phyloP scores from a whole-genome alignment of 768 basidiomycete species.

The Leccinum subgranulosum region DNA sequence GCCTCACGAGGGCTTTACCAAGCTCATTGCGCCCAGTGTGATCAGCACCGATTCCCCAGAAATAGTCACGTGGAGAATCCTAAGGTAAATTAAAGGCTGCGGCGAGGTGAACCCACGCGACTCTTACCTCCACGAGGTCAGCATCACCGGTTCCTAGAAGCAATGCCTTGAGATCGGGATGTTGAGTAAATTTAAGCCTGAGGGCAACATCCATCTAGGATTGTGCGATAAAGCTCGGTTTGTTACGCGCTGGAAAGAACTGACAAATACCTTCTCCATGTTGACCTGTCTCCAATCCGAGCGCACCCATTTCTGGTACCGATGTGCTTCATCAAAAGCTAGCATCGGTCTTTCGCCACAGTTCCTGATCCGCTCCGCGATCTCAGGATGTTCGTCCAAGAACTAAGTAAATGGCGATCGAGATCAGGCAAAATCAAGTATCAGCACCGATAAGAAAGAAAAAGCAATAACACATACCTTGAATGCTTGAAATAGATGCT shows the following conservation, averaged over 20 bases:
- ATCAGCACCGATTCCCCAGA: constrained; percentile 75
- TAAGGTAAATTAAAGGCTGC: constrained; percentile 20
- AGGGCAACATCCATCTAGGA: constrained; percentile 63
- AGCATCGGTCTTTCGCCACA: constrained; percentile 60
- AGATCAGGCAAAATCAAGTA: background rate
- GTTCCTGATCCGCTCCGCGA: constrained; percentile 68
- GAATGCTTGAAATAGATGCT: constrained; percentile 75
- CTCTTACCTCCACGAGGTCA: constrained; percentile 62
- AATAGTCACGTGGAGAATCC: constrained; percentile 75
- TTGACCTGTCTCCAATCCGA: constrained; percentile 69
- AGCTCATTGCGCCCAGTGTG: constrained; percentile 68
- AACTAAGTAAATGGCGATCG: constrained; percentile 40
- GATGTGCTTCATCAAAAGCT: constrained; percentile 66
- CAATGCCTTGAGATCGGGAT: constrained; percentile 52
- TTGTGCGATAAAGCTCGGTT: background rate
- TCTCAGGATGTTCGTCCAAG: constrained; percentile 51
- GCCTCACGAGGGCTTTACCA: constrained; percentile 63
- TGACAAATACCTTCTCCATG: constrained; percentile 49
- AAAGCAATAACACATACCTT: constrained; percentile 40
- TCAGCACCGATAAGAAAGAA: background rate
- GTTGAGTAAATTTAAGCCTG: constrained; percentile 70
- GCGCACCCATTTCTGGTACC: constrained; percentile 58
- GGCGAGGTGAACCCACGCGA: background rate
- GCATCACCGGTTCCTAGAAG: constrained; percentile 65
- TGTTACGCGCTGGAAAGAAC: background rate